Evolutionary conservation across 257 asterid species (phyloP), one percentile per base, ranked within the genome.

Genomic region (Solanum clarkiae): DNA sequence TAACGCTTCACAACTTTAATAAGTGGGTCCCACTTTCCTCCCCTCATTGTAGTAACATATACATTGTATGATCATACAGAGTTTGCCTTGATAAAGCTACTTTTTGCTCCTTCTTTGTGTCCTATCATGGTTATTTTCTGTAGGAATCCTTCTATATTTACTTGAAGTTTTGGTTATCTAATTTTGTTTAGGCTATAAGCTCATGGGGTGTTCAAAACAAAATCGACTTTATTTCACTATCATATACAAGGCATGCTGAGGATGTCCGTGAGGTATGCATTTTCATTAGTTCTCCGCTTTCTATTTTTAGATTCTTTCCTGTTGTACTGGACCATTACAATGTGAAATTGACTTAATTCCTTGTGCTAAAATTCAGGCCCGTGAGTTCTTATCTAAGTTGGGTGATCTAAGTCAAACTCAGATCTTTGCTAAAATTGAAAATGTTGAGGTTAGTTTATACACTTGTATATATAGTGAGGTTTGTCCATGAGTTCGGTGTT

Each of bases 371-470:
- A 51, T 87, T 75, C 89, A 96, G 99, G 97, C 98, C 68, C 99
- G 99, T 49, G 92, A 94, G 6, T 93, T 88, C 84, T 94, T 96
- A 66, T 91, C 98, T 81, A 93, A 93, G 92, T 94, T 83, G 74
- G 97, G 97, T 80, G 99, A 96, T 86, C 91, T 96, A 42, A 90
- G 96, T 87, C 96, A 91, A 89, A 92, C 98, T 20, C 98, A 93
- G 87, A 93, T 96, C 74, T 94, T 96, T 88, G 99, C 99, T 45
- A 96, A 96, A 88, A 96, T 96, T 72, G 98, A 94, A 89, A 96
- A 95, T 81, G 94, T 94, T 7, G 99, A 95, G 94, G 99, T 95
- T 57, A 84, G 90, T 66, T 70, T 8, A 56, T 72, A 54, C 60
- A 16, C 65, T 53, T 26, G 65, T 79, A 80, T 86, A 65, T 80